These are phyloP conservation scores for Russula sp. DNA, from an alignment of 768 basidiomycete species.

Conservation along the genomic window DNA sequence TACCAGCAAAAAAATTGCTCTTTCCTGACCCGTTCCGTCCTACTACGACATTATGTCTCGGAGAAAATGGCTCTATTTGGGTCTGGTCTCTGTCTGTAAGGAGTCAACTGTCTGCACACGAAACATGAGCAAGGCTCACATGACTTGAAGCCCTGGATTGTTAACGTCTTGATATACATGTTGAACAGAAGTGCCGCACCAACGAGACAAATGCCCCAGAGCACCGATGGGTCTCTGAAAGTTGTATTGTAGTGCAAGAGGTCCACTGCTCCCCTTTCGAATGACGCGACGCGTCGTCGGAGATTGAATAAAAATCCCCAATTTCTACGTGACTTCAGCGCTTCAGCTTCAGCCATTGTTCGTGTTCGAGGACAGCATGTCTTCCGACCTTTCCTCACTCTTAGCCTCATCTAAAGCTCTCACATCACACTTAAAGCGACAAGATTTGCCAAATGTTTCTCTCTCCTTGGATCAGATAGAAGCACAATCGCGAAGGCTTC, in stretches of 20 bases:
- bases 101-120: constrained; percentile 5
- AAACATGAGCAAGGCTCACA: constrained; percentile 48
- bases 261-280: too few species aligned
- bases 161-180: constrained; percentile 87
- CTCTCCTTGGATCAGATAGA: constrained; percentile 95
- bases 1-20: constrained; percentile 97
- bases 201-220: not conserved
- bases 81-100: constrained; percentile 77
- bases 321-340: too few species aligned
- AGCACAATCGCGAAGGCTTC: constrained; percentile 82
- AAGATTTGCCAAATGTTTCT: constrained; percentile 83
- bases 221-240: not conserved
- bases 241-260: too few species aligned
- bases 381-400: constrained; percentile 64
- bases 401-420: constrained; percentile 68
- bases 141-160: constrained; percentile 97
- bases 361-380: constrained; percentile 27
- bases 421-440: constrained; percentile 70
- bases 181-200: not conserved
- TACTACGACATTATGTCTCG: constrained; percentile 93
- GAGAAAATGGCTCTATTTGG: constrained; percentile 91
- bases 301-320: not conserved
- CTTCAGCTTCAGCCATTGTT: too few species aligned
- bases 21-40: constrained; percentile 98
- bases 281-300: not conserved